phyloP scores from a whole-genome alignment of 805 yeast genomes.

The Priceomyces carsonii region DNA sequence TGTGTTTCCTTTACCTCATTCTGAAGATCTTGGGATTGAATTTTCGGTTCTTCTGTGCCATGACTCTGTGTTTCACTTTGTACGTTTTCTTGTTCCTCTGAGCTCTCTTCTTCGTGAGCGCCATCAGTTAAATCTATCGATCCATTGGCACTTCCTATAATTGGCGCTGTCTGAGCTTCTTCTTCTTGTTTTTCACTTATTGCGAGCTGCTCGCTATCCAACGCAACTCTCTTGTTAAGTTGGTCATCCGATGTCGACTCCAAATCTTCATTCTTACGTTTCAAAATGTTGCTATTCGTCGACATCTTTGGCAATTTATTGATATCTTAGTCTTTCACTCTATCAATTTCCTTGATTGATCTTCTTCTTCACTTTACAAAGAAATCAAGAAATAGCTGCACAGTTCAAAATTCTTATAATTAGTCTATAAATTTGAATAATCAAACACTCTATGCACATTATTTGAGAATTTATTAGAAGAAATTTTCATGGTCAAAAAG shows the following conservation, averaged over 20 bases:
- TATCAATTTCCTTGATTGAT: too few species aligned
- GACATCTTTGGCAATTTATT: conserved; percentile 7
- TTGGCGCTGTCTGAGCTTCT: conserved; percentile 43
- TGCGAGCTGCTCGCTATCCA: conserved; percentile 60
- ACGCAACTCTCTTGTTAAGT: conserved; percentile 65
- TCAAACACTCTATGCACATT: too few species aligned
- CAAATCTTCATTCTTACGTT: conserved; percentile 68
- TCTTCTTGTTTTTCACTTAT: conserved; percentile 43
- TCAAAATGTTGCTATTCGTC: conserved; percentile 40
- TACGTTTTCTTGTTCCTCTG: conserved; percentile 2
- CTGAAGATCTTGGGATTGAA: neutral
- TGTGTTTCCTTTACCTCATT: neutral
- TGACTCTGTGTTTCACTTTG: conserved; percentile 3
- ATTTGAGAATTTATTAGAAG: too few species aligned
- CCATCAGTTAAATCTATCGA: conserved; percentile 8
- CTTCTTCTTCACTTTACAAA: too few species aligned
- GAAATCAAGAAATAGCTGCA: too few species aligned
- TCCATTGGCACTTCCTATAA: conserved; percentile 14
- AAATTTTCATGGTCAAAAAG: conserved; percentile 1
- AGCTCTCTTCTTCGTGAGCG: conserved; percentile 3
- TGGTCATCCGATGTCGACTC: conserved; percentile 46
- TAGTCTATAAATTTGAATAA: too few species aligned
- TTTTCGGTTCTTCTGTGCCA: neutral
- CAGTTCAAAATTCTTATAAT: too few species aligned
- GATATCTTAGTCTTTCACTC: too few species aligned